Conservation (phyloP, 2,329 filamentous ascomycete species). For the Cytospora leucostoma region DNA sequence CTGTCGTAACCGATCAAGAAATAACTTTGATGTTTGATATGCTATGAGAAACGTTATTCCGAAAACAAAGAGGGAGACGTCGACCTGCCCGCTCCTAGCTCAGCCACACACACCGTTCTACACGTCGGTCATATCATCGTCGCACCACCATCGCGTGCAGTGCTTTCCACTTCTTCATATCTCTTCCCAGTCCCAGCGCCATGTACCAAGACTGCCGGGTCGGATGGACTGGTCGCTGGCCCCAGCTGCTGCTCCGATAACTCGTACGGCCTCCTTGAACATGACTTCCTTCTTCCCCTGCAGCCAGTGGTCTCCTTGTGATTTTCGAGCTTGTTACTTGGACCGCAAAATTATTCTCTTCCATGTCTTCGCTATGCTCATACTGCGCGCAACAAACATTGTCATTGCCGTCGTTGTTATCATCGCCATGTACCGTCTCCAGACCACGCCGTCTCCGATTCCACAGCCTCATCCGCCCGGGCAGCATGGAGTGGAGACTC, state of each 20-base stretch:
- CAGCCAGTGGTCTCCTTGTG: conserved; percentile 19
- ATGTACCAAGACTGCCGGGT: conserved; percentile 1
- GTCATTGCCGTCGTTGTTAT: neutral
- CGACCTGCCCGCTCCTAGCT: conserved; percentile 15
- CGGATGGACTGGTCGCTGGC: neutral
- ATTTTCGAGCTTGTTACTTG: conserved; percentile 11
- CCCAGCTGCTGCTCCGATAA: conserved; percentile 9
- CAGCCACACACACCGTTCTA: neutral
- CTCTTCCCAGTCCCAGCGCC: neutral
- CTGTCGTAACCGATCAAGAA: conserved; percentile 2
- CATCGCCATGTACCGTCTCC: conserved; percentile 2
- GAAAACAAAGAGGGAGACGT: conserved; percentile 16
- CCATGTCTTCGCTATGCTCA: conserved; percentile 5
- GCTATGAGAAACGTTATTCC: conserved; percentile 21
- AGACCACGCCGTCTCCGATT: conserved; percentile 9
- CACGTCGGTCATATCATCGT: neutral
- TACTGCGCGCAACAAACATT: too few species aligned
- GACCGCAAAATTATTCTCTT: conserved; percentile 2
- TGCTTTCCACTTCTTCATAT: neutral
- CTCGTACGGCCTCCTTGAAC: conserved; percentile 11
- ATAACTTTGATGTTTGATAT: conserved; percentile 16
- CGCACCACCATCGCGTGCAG: neutral
- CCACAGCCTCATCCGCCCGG: conserved; percentile 20
- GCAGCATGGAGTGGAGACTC: conserved; percentile 15
- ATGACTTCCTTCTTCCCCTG: conserved; percentile 13